Percentiles rank a stretch among this genome's conserved stretches.
These are phyloP conservation scores for Dictyophora rubrovolvata DNA, from an alignment of 768 basidiomycete genomes.

Conservation along the genomic window DNA sequence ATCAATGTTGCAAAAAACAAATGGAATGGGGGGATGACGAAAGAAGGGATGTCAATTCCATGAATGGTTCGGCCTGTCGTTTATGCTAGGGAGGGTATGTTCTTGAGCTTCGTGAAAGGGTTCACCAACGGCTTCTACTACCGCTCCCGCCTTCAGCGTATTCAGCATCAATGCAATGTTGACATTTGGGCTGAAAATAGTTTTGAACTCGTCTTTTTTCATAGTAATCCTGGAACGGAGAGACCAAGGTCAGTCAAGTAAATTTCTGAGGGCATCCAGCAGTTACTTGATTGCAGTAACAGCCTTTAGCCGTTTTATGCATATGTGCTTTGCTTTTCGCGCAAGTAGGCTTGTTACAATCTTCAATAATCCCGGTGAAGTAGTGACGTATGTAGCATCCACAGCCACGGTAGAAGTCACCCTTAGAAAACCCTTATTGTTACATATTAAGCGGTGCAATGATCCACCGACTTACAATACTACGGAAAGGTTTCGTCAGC, in stretches of 20 bases:
- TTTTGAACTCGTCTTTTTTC: conserved; percentile 51
- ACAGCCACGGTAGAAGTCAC: conserved; percentile 9
- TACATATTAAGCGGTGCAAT: background rate
- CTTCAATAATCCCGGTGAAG: conserved; percentile 47
- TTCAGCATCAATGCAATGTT: conserved; percentile 1
- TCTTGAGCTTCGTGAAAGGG: background rate
- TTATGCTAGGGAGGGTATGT: no score
- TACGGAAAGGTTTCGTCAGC: background rate
- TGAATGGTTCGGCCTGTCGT: no score
- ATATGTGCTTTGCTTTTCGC: conserved; percentile 45
- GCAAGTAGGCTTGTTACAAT: conserved; percentile 45
- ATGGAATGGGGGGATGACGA: background rate
- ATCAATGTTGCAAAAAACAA: no score
- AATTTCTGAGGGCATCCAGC: conserved; percentile 12
- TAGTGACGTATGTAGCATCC: conserved; percentile 43
- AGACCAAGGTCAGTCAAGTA: background rate
- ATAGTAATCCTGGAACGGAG: conserved; percentile 23
- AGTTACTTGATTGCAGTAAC: conserved; percentile 39
- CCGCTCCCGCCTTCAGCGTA: background rate
- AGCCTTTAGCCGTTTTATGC: conserved; percentile 49
- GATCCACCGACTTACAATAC: background rate
- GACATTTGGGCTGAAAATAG: conserved; percentile 45
- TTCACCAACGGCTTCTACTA: conserved; percentile 12
- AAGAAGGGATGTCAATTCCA: no score
- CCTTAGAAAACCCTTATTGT: background rate